Base-by-base conservation (phyloP, 2,329 filamentous ascomycete genomes). In the Botrytis fabae region DNA sequence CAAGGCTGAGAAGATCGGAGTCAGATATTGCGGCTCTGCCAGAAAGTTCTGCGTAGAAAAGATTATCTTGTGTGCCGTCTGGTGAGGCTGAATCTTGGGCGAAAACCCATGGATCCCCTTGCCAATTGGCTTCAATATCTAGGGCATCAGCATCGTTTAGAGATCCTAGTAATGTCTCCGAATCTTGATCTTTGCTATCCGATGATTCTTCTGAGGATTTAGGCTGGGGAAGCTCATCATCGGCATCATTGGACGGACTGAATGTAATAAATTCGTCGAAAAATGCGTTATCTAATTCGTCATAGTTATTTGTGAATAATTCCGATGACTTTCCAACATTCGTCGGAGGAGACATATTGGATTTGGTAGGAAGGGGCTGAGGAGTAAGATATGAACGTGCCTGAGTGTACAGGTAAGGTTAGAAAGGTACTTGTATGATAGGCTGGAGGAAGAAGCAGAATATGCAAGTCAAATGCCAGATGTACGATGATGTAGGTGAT, bases 181-280 rank as follows among this genome's bases (percentile, higher is more conserved):
- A 74, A 54, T 74, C 75, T 46, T 75, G 46, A 69, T 63, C 75
- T 38, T 77, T 72, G 82, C 79, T 86, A 84, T 76, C 85, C 83
- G 76, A 85, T 83, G 76, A 86, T 81, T 75, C 86, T 84, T 78
- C 85, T 81, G 72, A 84, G 83, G 78, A 83, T 83, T 77, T 83
- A 82, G 83, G 83, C 76, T 86, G 85, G 81, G 85, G 84, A 76
- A 84, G 81, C 74, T 82, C 82, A 75, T 85, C 83, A 77, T 83
- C 84, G 76, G 86, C 82, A 75, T 85, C 83, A 77, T 83, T 84
- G 76, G 86, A 84, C 72, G 86, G 83, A 74, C 89, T 88, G 81
- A 87, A 85, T 76, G 89, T 85, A 80, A 90, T 84, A 80, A 88
- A 90, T 80, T 90, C 86, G 78, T 89, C 87, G 83, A 91, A 90